Conservation (phyloP, 768 basidiomycete genomes). For the Strobilomyces echinocephalus region DNA sequence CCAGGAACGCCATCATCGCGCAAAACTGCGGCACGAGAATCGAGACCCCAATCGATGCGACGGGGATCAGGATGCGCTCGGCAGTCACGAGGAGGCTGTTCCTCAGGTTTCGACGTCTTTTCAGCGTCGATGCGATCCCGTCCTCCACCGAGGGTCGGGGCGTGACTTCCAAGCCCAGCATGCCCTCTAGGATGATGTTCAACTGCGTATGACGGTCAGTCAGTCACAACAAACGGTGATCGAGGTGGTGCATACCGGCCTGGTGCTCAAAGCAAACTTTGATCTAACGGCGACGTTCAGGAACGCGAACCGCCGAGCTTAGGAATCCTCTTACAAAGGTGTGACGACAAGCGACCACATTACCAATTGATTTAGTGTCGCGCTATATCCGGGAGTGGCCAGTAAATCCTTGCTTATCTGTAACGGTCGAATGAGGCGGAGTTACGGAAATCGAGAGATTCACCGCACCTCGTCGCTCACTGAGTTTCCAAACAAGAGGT, state of each 20-base stretch:
- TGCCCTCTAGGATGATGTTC: slow-evolving; percentile 74
- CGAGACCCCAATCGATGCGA: slow-evolving; percentile 61
- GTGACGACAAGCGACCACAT: slow-evolving; percentile 84
- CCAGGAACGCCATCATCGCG: slow-evolving; percentile 83
- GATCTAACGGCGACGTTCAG: slow-evolving; percentile 43
- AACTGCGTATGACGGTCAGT: slow-evolving; percentile 40
- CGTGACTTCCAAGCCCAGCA: slow-evolving; percentile 57
- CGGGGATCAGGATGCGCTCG: slow-evolving; percentile 56
- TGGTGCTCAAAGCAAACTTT: slow-evolving; percentile 81
- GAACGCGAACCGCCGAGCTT: slow-evolving; percentile 2
- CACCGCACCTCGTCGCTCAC: slow-evolving; percentile 74
- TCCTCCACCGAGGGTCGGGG: slow-evolving; percentile 21
- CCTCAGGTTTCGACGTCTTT: slow-evolving; percentile 7
- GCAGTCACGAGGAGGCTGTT: slow-evolving; percentile 42
- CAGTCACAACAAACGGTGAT: not conserved
- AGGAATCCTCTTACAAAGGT: slow-evolving; percentile 50
- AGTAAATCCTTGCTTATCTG: slow-evolving; percentile 84
- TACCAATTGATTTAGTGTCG: slow-evolving; percentile 62
- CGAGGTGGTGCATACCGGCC: slow-evolving; percentile 54
- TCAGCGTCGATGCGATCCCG: slow-evolving; percentile 19
- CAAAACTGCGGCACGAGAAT: slow-evolving; percentile 78
- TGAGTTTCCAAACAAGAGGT: slow-evolving; percentile 83
- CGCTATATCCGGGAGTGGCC: slow-evolving; percentile 66
- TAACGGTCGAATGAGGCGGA: not conserved
- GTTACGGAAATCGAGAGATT: not conserved